These are phyloP conservation scores for Cicer pinnatifidum DNA, from an alignment of 306 rosid species.

Conservation along the genomic window DNA sequence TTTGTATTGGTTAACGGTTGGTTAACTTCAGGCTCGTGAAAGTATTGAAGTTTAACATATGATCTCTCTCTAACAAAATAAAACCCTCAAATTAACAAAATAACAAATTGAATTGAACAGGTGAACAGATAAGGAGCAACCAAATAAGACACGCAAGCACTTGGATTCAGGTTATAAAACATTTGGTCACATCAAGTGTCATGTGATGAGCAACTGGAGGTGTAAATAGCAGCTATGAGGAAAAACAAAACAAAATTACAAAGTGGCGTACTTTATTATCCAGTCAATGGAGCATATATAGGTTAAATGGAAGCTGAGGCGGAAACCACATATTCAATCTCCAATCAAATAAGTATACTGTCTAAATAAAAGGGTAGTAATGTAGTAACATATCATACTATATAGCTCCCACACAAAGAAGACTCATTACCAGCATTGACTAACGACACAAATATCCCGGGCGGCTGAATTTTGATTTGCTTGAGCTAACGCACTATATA, in stretches of 20 bases:
- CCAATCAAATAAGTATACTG: slow-evolving; percentile 47
- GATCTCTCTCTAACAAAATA: background rate
- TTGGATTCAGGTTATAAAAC: background rate
- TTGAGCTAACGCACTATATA: slow-evolving; percentile 1
- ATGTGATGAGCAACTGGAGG: slow-evolving; percentile 35
- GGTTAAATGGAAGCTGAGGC: slow-evolving; percentile 62
- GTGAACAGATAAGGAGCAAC: background rate
- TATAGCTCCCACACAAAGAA: slow-evolving; percentile 27
- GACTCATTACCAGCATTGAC: slow-evolving; percentile 32
- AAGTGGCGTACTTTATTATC: slow-evolving; percentile 44
- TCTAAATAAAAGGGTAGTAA: slow-evolving; percentile 43
- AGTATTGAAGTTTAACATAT: background rate
- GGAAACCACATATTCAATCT: slow-evolving; percentile 54
- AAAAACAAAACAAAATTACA: background rate
- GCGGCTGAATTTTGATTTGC: slow-evolving; percentile 36
- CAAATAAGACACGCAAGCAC: slow-evolving; percentile 19
- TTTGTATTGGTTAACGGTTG: background rate
- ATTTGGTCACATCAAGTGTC: slow-evolving; percentile 26
- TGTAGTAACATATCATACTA: slow-evolving; percentile 47
- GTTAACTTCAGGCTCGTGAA: background rate
- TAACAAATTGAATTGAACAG: background rate
- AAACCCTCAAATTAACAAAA: background rate
- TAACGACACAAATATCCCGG: background rate
- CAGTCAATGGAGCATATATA: slow-evolving; percentile 48
- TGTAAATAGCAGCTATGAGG: slow-evolving; percentile 14